Base-by-base conservation (phyloP, 2,329 filamentous ascomycete species). In the Trichoderma sp. region DNA sequence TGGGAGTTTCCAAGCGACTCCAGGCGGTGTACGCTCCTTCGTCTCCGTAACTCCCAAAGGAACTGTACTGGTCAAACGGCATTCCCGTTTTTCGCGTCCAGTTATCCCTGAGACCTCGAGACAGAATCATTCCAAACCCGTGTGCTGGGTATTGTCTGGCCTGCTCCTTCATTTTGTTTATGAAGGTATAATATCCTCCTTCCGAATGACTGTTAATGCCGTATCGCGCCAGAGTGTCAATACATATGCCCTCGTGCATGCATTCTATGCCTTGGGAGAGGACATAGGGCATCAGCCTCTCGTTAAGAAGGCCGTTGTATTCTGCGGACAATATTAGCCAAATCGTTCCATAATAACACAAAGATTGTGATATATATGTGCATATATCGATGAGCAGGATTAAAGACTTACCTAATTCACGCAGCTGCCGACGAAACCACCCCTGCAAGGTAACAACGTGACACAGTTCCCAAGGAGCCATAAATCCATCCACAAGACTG, bases 91-190 rank as follows among this genome's bases (percentile, higher is more conserved):
- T 71, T 24, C 77, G 56, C 4, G 76, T 74, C 77, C 76, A 78
- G 24, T 38, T 68, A 27, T 66, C 16, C 12, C 41, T 45, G 1
- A 29, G 21, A 6, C 77, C 75, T 6, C 77, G 69, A 6, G 74
- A 77, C 8, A 78, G 63, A 3, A 78, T 35, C 59, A 77, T 71
- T 9, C 77, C 75, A 7, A 78, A 31, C 24, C 63, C 74, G n/a
- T 74, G 64, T 16, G 41, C 50, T 4, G 56, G n/a, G 50, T 31
- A 9, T 4, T 9, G 18, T 11, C 29, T 9, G 8, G 50, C 62
- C 31, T 16, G 18, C 11, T 6, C n/a, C n/a, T 63, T 35, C 9
- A 41, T 21, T 9, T n/a, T 21, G 12, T 11, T 18, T 1, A 56
- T 12, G 21, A 31, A 35, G 4, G 3, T 6, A 21, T 27, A 7